Evolutionary conservation across 192 early-diverging fungal species (phyloP).

Genomic region (Thamnidium elegans): DNA sequence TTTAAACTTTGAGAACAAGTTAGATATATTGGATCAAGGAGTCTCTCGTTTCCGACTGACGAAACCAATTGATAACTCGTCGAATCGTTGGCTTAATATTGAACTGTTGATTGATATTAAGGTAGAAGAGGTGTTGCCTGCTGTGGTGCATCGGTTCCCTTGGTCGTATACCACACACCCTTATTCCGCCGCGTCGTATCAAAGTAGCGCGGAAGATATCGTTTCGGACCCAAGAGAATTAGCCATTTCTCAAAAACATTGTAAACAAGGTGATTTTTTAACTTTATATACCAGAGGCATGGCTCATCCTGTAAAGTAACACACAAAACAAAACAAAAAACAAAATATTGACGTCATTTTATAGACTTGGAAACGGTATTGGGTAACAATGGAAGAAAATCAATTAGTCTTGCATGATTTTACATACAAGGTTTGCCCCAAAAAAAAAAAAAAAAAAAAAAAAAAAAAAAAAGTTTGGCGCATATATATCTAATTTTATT

Average conservation of each 20-base stretch:
- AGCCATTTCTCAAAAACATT: neutral
- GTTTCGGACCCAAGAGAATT: neutral
- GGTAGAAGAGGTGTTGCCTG: slow-evolving; percentile 2
- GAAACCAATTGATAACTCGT: neutral
- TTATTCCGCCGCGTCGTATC: neutral
- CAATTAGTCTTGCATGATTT: slow-evolving; percentile 8
- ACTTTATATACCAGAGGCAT: slow-evolving; percentile 16
- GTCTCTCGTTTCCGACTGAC: slow-evolving; percentile 3
- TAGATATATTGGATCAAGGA: slow-evolving; percentile 15
- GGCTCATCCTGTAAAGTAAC: slow-evolving; percentile 11
- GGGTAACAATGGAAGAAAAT: slow-evolving; percentile 1
- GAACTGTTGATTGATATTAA: slow-evolving; percentile 13
- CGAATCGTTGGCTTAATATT: neutral
- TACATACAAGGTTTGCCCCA: slow-evolving; percentile 1
- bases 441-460: no score
- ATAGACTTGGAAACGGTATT: slow-evolving; percentile 18
- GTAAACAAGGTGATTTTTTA: slow-evolving; percentile 3
- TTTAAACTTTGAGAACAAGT: slow-evolving; percentile 9
- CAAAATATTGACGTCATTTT: neutral
- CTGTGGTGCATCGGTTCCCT: neutral
- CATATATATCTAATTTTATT: neutral
- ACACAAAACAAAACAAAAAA: no score
- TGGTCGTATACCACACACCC: neutral
- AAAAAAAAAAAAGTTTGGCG: no score
- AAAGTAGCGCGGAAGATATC: no score